phyloP scores from a whole-genome alignment of 2,329 filamentous ascomycete genomes.

The Penicillium sp. region DNA sequence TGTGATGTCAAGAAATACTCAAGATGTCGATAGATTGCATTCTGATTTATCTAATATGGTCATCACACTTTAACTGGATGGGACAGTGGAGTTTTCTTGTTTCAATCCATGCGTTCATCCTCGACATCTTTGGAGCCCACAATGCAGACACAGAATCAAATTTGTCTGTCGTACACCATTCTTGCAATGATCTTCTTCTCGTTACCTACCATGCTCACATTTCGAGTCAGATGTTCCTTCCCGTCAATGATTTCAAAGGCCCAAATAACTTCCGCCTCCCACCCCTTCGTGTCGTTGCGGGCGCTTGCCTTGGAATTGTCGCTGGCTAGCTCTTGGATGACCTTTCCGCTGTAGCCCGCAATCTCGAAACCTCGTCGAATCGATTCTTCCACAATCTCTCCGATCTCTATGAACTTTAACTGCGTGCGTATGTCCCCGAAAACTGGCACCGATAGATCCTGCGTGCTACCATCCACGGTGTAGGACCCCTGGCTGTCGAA shows the following conservation, averaged over 20 bases:
- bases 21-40: too few relatives aligned
- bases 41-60: too few relatives aligned
- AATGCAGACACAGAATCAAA: background rate
- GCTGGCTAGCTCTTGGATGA: constrained; percentile 15
- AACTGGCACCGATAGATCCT: constrained; percentile 15
- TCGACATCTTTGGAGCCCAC: background rate
- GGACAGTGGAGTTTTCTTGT: too few relatives aligned
- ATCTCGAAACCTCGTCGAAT: constrained; percentile 5
- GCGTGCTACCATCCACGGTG: constrained; percentile 9
- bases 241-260: constrained; percentile 19
- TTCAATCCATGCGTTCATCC: background rate
- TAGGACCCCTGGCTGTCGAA: constrained; percentile 21
- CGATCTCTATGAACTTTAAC: constrained; percentile 5
- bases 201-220: constrained; percentile 7
- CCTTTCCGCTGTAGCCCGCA: constrained; percentile 1
- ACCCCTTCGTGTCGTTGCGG: constrained; percentile 13
- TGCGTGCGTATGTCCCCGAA: constrained; percentile 19
- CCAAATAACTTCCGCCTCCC: constrained; percentile 21
- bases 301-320: constrained; percentile 10
- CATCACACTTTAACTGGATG: too few relatives aligned
- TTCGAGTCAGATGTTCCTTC: constrained; percentile 16
- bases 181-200: background rate
- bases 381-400: constrained; percentile 6
- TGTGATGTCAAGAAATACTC: too few relatives aligned
- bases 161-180: constrained; percentile 4